Evolutionary conservation across 2,329 filamentous ascomycete genomes (phyloP).

Genomic region (Aureobasidium sp.): DNA sequence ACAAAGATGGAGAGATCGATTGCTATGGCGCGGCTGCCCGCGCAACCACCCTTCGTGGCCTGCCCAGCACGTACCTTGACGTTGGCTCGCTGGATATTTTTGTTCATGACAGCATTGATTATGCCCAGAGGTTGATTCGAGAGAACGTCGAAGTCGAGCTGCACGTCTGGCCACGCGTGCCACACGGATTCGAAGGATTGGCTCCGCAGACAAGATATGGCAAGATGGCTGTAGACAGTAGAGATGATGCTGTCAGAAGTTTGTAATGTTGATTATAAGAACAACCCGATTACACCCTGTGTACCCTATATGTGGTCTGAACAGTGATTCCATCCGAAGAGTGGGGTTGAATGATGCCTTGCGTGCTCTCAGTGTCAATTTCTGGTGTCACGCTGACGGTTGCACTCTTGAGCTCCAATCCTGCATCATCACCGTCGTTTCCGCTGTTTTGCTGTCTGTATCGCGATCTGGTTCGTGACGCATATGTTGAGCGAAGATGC

Average conservation of each 20-base stretch:
- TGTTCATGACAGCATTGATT: constrained; percentile 36
- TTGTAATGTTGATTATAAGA: background rate
- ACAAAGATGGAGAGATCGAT: constrained; percentile 18
- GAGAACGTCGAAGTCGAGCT: constrained; percentile 38
- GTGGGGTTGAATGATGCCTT: background rate
- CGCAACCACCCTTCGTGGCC: constrained; percentile 23
- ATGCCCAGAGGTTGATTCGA: constrained; percentile 35
- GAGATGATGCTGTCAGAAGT: constrained; percentile 6
- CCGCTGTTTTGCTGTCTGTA: background rate
- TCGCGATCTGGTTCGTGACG: background rate
- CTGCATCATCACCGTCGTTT: background rate
- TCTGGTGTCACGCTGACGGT: background rate
- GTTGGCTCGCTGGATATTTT: constrained; percentile 41
- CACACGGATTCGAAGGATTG: constrained; percentile 35
- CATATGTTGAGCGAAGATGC: background rate
- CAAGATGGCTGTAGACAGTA: constrained; percentile 4
- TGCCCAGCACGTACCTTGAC: constrained; percentile 41
- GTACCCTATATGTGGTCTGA: background rate
- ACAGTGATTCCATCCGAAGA: background rate
- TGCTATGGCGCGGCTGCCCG: constrained; percentile 22
- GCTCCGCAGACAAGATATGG: constrained; percentile 18
- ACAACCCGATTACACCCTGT: background rate
- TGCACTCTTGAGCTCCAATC: background rate
- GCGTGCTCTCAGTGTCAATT: background rate
- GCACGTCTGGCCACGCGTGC: constrained; percentile 39